Evolutionary conservation across 2,329 filamentous ascomycete species (phyloP).

Genomic region (Leptodontidium sp.): DNA sequence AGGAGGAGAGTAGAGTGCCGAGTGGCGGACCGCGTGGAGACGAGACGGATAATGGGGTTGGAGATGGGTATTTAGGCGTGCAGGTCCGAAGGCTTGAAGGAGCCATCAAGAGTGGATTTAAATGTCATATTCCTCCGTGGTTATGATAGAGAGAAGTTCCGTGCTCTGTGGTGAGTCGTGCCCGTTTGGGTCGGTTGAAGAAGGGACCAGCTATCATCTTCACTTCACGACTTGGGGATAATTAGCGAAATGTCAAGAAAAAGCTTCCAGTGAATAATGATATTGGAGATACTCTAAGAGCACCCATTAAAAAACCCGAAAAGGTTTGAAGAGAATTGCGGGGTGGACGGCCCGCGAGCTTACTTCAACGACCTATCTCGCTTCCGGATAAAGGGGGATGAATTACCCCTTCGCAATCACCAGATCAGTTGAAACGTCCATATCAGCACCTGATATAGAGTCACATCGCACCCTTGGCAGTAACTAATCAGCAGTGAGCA

Average conservation of each 20-base stretch:
- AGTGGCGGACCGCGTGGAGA: constrained; percentile 9
- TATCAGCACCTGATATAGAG: constrained; percentile 6
- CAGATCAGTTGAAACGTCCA: constrained; percentile 18
- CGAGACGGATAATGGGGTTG: constrained; percentile 3
- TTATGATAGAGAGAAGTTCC: neutral
- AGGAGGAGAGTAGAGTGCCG: constrained; percentile 17
- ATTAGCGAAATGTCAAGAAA: neutral
- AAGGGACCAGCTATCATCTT: neutral
- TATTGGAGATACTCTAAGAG: no score
- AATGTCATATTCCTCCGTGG: neutral
- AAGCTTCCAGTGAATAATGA: no score
- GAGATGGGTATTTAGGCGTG: constrained; percentile 11
- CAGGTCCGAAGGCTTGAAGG: neutral
- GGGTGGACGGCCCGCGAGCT: constrained; percentile 15
- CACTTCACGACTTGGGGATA: neutral
- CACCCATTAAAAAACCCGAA: no score
- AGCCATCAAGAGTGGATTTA: neutral
- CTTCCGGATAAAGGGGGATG: constrained; percentile 12
- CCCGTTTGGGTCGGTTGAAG: neutral
- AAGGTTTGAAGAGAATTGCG: constrained; percentile 10
- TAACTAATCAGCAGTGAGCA: neutral
- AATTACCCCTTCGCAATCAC: constrained; percentile 6
- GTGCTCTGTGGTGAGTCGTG: neutral
- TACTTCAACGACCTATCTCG: constrained; percentile 21
- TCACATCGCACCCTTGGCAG: neutral